Base-by-base conservation (phyloP, 495 filamentous ascomycete genomes). In the Copromyces sp. region DNA sequence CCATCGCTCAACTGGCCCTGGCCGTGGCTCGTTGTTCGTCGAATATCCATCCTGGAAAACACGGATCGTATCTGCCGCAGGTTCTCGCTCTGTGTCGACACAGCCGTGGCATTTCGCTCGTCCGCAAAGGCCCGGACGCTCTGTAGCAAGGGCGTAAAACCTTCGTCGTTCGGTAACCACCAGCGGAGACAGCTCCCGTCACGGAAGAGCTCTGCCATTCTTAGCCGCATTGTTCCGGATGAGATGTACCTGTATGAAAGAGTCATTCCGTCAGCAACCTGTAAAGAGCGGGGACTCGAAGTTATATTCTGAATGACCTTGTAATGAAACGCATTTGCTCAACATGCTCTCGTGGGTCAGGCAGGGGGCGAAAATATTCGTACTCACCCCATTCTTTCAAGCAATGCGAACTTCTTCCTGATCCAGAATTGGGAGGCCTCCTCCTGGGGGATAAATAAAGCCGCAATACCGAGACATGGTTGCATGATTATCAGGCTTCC, bases 161-260 rank as follows among this genome's bases (percentile, higher is more conserved):
- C 89, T 83, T 94, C 91, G 76, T 94, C 89, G 77, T 94, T 89
- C 3, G 94, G 92, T 32, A 96, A 87, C 94, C 94, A 97, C 93
- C 93, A 97, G 44, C 90, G 86, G 70, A 87, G 84, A 72, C 93
- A 84, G 69, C 89, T 90, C 11, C 88, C 86, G 41, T 90, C 83
- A 74, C 86, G 82, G 86, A 93, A 97, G 40, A 91, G 78, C 39
- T 89, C 87, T 16, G 92, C 87, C 84, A 99, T 90, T 69, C 86
- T 87, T 35, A 82, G 80, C 76, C 95, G 92, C 80, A 94, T 90
- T 53, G 87, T 89, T 39, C 87, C 81, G 9, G 94, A 90, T 73
- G 90, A 93, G 37, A 96, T 90, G 80, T 96, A 97, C 59, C 95
- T 98, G 77, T 68, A 75, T 24, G 68, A 24, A 11, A 69, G 24